These are phyloP conservation scores for Lachancea dasiensis DNA, from an alignment of 805 yeast genomes.

Conservation along the genomic window DNA sequence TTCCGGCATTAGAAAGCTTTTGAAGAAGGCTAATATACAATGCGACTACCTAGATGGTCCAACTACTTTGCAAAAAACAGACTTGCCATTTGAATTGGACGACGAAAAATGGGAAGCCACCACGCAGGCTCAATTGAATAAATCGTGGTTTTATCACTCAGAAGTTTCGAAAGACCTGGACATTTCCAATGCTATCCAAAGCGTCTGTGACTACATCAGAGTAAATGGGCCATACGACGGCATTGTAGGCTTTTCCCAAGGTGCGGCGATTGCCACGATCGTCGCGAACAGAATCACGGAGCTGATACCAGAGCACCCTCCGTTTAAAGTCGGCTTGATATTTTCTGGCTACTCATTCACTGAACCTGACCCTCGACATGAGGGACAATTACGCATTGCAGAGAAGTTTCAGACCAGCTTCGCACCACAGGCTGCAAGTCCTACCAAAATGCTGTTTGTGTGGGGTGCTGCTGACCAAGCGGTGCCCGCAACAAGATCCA, in stretches of 20 bases:
- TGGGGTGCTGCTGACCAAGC: slow-evolving; percentile 85
- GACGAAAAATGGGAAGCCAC: slow-evolving; percentile 46
- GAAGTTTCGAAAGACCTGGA: slow-evolving; percentile 42
- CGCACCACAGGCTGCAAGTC: slow-evolving; percentile 27
- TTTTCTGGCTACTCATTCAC: slow-evolving; percentile 62
- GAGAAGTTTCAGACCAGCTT: slow-evolving; percentile 32
- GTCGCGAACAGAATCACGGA: slow-evolving; percentile 54
- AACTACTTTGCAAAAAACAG: slow-evolving; percentile 52
- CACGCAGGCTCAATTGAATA: slow-evolving; percentile 40
- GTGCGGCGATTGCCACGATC: slow-evolving; percentile 81
- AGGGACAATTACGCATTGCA: slow-evolving; percentile 33
- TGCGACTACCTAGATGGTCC: slow-evolving; percentile 81
- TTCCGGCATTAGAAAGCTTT: slow-evolving; percentile 75
- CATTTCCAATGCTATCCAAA: slow-evolving; percentile 45
- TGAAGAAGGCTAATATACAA: slow-evolving; percentile 59
- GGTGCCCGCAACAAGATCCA: slow-evolving; percentile 67
- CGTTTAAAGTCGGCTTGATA: slow-evolving; percentile 65
- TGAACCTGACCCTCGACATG: slow-evolving; percentile 34
- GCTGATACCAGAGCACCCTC: slow-evolving; percentile 41
- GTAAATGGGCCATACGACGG: slow-evolving; percentile 83
- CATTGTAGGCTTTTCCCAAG: slow-evolving; percentile 87
- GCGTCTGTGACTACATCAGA: slow-evolving; percentile 45
- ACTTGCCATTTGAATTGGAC: slow-evolving; percentile 65
- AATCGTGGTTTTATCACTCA: slow-evolving; percentile 74
- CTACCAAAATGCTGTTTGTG: slow-evolving; percentile 58